Evolutionary conservation across 2,329 filamentous ascomycete species (phyloP).

Genomic region (Orbilia blumenaviensis): DNA sequence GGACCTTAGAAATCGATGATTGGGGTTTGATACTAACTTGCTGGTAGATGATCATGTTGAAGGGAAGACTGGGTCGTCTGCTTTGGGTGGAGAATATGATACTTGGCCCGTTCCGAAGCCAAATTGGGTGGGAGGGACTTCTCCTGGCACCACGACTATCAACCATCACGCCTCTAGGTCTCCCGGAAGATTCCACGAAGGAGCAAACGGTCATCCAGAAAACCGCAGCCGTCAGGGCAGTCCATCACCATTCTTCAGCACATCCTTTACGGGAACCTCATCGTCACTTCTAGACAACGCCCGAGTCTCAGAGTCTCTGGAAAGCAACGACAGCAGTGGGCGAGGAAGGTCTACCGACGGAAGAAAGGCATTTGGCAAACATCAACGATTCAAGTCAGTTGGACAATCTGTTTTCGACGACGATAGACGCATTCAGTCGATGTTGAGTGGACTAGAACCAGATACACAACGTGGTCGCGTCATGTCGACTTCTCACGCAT

Average conservation of each 20-base stretch:
- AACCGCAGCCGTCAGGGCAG: constrained; percentile 47
- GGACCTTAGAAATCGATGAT: neutral
- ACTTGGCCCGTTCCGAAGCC: constrained; percentile 55
- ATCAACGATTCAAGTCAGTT: constrained; percentile 51
- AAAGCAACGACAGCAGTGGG: constrained; percentile 36
- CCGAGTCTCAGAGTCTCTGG: constrained; percentile 42
- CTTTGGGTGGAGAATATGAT: constrained; percentile 57
- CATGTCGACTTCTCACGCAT: constrained; percentile 56
- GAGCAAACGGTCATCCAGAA: constrained; percentile 43
- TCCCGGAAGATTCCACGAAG: constrained; percentile 55
- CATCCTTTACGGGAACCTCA: constrained; percentile 40
- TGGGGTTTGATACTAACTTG: neutral
- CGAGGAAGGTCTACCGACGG: constrained; percentile 50
- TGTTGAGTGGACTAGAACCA: constrained; percentile 54
- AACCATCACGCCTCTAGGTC: constrained; percentile 55
- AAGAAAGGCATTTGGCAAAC: constrained; percentile 45
- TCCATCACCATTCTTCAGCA: constrained; percentile 49
- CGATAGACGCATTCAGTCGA: constrained; percentile 54
- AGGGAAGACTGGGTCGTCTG: constrained; percentile 57
- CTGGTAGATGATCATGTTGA: constrained; percentile 51
- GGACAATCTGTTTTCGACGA: constrained; percentile 53
- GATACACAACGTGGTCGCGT: constrained; percentile 56
- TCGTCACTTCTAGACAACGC: constrained; percentile 50
- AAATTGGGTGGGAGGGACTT: constrained; percentile 57
- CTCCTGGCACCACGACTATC: constrained; percentile 55